Conservation (phyloP, 306 rosid genomes). For the Trifolium fragiferum region DNA sequence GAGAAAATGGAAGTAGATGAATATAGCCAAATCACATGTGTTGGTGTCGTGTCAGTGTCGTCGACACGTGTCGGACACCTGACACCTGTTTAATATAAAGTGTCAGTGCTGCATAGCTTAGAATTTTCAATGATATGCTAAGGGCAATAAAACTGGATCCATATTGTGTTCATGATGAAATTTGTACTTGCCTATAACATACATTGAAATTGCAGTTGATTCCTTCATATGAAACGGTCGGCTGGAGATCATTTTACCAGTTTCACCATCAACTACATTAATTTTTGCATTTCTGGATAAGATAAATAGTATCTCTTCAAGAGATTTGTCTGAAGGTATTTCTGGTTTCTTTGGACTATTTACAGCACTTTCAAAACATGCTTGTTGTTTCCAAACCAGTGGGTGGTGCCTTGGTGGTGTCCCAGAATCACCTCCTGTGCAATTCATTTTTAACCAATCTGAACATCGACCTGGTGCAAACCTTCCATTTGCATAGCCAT, state of each 20-base stretch:
- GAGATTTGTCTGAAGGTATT: slow-evolving; percentile 45
- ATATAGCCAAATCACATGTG: background rate
- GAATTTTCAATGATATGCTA: slow-evolving; percentile 37
- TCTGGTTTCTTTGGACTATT: slow-evolving; percentile 65
- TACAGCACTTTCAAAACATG: slow-evolving; percentile 45
- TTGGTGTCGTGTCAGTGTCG: background rate
- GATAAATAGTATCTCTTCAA: slow-evolving; percentile 66
- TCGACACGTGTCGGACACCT: background rate
- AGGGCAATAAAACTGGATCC: slow-evolving; percentile 30
- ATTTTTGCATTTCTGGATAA: slow-evolving; percentile 72
- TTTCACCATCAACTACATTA: slow-evolving; percentile 60
- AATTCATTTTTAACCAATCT: no score
- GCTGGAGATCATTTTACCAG: slow-evolving; percentile 64
- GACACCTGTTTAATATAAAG: background rate
- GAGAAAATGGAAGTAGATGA: background rate
- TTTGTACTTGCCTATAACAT: slow-evolving; percentile 94
- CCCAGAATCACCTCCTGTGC: no score
- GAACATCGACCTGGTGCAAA: no score
- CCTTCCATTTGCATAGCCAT: no score
- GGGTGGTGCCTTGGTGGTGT: no score
- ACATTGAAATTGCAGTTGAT: slow-evolving; percentile 86
- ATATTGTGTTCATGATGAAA: slow-evolving; percentile 44
- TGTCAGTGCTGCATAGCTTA: slow-evolving; percentile 17
- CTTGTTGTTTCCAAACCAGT: slow-evolving; percentile 70
- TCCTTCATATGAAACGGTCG: slow-evolving; percentile 68